phyloP scores from a whole-genome alignment of 176 grass and related monocot genomes.

The Elymus sibiricus region DNA sequence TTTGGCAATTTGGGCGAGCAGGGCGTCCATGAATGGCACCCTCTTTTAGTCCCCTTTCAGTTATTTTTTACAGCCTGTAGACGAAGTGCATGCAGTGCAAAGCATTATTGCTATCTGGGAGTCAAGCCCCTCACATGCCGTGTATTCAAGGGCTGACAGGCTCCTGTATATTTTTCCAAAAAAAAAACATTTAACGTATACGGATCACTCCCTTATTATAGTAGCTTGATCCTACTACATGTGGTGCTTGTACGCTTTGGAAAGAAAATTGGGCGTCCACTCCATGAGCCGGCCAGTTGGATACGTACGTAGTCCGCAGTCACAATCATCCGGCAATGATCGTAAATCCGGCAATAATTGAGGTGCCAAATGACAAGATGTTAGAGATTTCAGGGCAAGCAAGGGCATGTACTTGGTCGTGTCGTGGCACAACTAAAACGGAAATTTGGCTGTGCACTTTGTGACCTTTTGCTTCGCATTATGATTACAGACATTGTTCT shows the following conservation, averaged over 20 bases:
- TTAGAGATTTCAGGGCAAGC: background rate
- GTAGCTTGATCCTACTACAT: background rate
- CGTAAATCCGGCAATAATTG: background rate
- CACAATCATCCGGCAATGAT: background rate
- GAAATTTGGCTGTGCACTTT: background rate
- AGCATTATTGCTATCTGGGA: background rate
- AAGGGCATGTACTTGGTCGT: background rate
- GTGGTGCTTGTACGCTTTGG: background rate
- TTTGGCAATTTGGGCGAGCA: constrained; percentile 18
- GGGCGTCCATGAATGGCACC: constrained; percentile 9
- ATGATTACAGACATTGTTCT: too few species aligned
- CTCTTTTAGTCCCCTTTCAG: constrained; percentile 8
- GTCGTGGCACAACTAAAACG: background rate
- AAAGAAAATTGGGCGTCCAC: background rate
- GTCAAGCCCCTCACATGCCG: constrained; percentile 37
- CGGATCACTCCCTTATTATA: background rate
- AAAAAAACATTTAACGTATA: background rate
- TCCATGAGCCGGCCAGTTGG: background rate
- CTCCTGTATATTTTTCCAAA: background rate
- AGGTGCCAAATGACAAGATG: background rate
- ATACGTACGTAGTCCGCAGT: background rate
- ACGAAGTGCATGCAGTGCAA: background rate
- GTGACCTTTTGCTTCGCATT: background rate
- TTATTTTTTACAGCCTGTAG: constrained; percentile 40
- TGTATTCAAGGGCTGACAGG: constrained; percentile 11